Conservation (phyloP, 2,329 filamentous ascomycete species). For the Penicillium sp. region DNA sequence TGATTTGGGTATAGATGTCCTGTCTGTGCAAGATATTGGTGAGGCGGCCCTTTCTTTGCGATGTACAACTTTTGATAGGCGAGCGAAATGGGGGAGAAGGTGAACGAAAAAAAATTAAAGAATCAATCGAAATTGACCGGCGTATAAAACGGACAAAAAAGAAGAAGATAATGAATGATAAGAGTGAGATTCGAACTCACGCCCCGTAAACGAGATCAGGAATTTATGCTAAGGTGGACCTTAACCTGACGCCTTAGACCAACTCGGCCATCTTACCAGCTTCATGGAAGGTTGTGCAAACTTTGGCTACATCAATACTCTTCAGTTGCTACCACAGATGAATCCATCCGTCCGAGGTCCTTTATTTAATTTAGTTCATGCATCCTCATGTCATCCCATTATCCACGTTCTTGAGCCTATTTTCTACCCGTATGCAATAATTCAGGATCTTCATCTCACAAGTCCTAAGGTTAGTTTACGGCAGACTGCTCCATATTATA, state of each 20-base stretch:
- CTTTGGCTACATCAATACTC: background rate
- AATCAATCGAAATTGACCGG: background rate
- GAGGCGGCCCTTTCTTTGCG: no score
- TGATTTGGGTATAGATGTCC: background rate
- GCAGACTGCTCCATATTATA: background rate
- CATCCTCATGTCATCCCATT: background rate
- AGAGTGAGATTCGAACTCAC: slow-evolving; percentile 34
- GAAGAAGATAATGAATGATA: slow-evolving; percentile 21
- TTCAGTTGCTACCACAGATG: no score
- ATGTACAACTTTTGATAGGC: no score
- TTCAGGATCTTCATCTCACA: no score
- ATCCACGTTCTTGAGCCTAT: background rate
- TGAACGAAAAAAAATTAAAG: background rate
- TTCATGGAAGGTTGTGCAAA: background rate
- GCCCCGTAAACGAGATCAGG: slow-evolving; percentile 31
- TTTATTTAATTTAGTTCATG: no score
- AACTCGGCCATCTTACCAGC: slow-evolving; percentile 42
- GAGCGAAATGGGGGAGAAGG: background rate
- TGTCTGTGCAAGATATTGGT: no score
- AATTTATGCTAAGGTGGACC: slow-evolving; percentile 36
- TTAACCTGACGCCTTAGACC: slow-evolving; percentile 44
- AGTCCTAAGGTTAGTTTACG: no score
- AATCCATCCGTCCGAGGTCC: no score
- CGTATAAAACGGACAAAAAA: background rate
- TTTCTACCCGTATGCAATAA: background rate